A percentile compares a stretch with the other conserved stretches of the same genome.
Evolutionary conservation across 2,329 filamentous ascomycete genomes (phyloP).

Genomic region (Calonectria henricotiae): DNA sequence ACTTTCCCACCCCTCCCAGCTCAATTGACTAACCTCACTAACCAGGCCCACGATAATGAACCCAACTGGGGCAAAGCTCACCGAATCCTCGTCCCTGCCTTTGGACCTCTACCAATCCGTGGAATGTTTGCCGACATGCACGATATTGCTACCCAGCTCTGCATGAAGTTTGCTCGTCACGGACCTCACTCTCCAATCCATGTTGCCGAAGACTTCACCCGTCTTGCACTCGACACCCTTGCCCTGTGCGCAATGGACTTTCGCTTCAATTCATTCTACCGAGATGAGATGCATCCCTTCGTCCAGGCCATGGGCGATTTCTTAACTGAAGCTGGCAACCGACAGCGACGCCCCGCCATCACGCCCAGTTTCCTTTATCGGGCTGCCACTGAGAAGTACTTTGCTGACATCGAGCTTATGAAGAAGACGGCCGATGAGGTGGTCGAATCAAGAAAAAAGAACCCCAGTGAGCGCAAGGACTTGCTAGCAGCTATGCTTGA

Average conservation of each 20-base stretch:
- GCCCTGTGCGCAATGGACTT: constrained; percentile 81
- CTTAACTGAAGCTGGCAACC: constrained; percentile 70
- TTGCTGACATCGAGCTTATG: constrained; percentile 70
- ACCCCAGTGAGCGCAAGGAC: constrained; percentile 75
- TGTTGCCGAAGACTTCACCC: constrained; percentile 79
- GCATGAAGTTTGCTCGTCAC: constrained; percentile 78
- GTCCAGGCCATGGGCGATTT: constrained; percentile 78
- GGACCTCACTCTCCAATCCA: constrained; percentile 73
- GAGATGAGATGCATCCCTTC: constrained; percentile 79
- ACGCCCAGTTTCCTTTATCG: constrained; percentile 66
- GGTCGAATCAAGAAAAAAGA: constrained; percentile 70
- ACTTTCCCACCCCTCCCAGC: background rate
- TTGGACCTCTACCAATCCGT: constrained; percentile 78
- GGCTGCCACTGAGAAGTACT: constrained; percentile 67
- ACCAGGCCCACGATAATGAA: constrained; percentile 65
- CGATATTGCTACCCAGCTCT: constrained; percentile 77
- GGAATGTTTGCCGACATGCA: constrained; percentile 81
- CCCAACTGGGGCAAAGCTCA: constrained; percentile 80
- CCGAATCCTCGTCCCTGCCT: constrained; percentile 77
- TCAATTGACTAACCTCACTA: constrained; percentile 46
- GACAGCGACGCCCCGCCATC: constrained; percentile 66
- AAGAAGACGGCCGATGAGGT: constrained; percentile 73
- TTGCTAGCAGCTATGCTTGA: constrained; percentile 80
- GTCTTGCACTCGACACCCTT: constrained; percentile 81
- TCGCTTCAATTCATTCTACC: constrained; percentile 84